Base-by-base conservation (phyloP, 495 filamentous ascomycete species). In the Penicillium salamii region DNA sequence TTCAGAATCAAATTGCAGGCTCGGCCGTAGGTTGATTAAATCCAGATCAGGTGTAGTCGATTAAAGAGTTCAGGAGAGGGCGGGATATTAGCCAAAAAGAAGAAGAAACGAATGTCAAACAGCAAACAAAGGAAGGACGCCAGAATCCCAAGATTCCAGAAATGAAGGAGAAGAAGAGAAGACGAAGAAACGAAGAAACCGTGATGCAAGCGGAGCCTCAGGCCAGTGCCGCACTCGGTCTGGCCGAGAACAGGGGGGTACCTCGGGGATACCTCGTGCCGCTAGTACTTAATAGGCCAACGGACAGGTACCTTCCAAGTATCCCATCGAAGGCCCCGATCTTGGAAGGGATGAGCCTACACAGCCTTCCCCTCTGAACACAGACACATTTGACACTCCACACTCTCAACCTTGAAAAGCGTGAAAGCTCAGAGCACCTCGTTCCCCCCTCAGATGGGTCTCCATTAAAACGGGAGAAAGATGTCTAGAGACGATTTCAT, bases 21-120 rank as follows among this genome's bases (percentile, higher is more conserved):
- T 52, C 58, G 59, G 61, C 58, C 59, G 53, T 55, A 51, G 51
- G 53, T 50, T 57, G 69, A 57, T 57, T 47, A 63, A 55, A 53
- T 36, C 57, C 57, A 65, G 59, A 68, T 63, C 58, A 65, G 50
- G 64, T 49, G 49, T 61, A 34, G 28, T 45, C n/a, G 38, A 45
- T 55, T 31, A 51, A 52, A 50, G 40, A 44, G 50, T 63, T 62
- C 58, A 64, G 54, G 58, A 49, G 49, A 56, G 53, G 57, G 32
- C 38, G 40, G 24, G 24, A 40, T 32, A 54, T 42, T 41, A 57
- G n/a, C 28, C 20, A 42, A 40, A 41, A 40, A 18, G 31, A 48
- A 26, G 47, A 18, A 31, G 47, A 49, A 54, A 46, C 19, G 35
- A 58, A 45, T 35, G 38, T 32, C 42, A 40, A 31, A 29, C 37